These are phyloP conservation scores for Santalum album DNA, from an alignment of 164 flowering plant species.

Conservation along the genomic window DNA sequence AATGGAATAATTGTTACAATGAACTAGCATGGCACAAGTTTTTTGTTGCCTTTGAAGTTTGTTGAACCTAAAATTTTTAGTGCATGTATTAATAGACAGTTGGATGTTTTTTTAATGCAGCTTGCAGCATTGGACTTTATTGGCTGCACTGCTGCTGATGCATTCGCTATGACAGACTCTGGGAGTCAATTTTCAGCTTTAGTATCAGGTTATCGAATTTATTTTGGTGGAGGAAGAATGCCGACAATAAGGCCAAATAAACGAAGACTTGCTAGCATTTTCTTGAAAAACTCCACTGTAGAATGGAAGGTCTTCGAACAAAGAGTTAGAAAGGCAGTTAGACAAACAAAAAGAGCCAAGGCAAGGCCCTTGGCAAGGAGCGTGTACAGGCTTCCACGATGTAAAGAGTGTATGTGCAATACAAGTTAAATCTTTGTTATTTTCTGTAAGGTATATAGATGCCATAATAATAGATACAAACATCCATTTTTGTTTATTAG, in stretches of 20 bases:
- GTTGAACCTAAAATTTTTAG: background rate
- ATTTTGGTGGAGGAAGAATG: conserved; percentile 75
- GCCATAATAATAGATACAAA: background rate
- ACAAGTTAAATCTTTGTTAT: conserved; percentile 2
- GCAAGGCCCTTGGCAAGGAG: conserved; percentile 46
- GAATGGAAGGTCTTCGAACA: conserved; percentile 71
- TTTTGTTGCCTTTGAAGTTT: background rate
- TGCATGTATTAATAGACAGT: background rate
- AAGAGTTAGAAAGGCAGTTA: conserved; percentile 62
- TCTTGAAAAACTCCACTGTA: conserved; percentile 66
- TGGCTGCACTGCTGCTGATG: conserved; percentile 82
- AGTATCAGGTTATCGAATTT: conserved; percentile 82
- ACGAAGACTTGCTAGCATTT: conserved; percentile 83
- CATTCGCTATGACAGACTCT: conserved; percentile 95
- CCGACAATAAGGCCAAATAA: conserved; percentile 90
- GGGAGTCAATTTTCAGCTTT: conserved; percentile 93
- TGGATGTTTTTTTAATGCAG: conserved; percentile 29
- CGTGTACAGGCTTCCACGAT: conserved; percentile 60
- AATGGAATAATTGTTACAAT: too few relatives aligned
- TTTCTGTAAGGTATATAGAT: background rate
- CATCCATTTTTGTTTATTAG: background rate
- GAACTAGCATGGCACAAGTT: too few relatives aligned
- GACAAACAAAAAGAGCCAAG: conserved; percentile 57
- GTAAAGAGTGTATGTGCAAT: conserved; percentile 60
- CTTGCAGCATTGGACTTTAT: conserved; percentile 95